Base-by-base conservation (phyloP, 1,139 yeast species). In the Yarrowia galli region DNA sequence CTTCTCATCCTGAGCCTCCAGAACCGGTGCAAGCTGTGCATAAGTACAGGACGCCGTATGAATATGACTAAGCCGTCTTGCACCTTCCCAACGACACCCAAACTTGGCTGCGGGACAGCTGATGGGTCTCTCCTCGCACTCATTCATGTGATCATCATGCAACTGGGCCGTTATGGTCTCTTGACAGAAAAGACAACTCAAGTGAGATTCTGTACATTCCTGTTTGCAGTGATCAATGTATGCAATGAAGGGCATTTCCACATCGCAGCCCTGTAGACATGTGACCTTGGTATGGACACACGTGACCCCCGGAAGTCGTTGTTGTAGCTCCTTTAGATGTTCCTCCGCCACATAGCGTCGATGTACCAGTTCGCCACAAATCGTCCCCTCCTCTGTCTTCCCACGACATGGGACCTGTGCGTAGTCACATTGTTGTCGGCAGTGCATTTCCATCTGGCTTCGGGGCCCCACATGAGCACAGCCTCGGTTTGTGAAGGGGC, bases 401-500 rank as follows among this genome's bases (percentile, higher is more conserved):
- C 64, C 64, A 3, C 64, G 40, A 32, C 64, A 58, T 7, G 64
- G 64, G 2, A 58, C 64, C 42, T 58, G 42, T 25, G 64, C 64
- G 32, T 58, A 58, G 48, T 32, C 51, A 9, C 64, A 58, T 42
- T 58, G 51, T 16, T 58, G 64, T 2, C 64, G 51, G 12, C 64
- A 58, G 51, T 58, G 64, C 64, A 58, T 58, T 20, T 58, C 64
- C 64, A 58, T 58, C 51, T 58, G 64, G 42, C 64, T 58, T 7
- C 64, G 18, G 6, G 64, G 64, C 51, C 64, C 64, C 51, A 58
- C 64, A 9, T 42, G 40, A 3, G 53, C 49, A 56, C 67, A 8
- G 69, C 68, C 18, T 71, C 69, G 28, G 60, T 40, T 54, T 74
- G 92, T 92, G 75, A 92, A 88, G 64, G 80, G 79, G 43, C 56